A percentile compares a stretch with the other conserved stretches of the same genome.
Conservation (phyloP, 192 early-diverging fungal species). For the Lobosporangium transversale region DNA sequence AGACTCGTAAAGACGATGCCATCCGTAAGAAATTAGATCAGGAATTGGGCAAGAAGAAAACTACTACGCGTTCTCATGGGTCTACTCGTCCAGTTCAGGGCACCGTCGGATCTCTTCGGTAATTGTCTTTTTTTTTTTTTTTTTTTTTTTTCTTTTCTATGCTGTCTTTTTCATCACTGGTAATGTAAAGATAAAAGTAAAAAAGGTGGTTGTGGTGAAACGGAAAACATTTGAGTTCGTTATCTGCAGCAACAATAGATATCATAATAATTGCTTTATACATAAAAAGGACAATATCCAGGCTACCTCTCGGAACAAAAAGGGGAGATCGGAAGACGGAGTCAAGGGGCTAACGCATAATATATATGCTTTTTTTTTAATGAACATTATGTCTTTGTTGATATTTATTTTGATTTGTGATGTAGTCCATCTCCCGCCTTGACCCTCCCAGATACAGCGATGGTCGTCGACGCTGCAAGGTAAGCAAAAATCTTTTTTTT, state of each 20-base stretch:
- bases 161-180: no score
- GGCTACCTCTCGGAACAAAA: no score
- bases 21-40: constrained; percentile 82
- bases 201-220: no score
- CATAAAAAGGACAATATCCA: no score
- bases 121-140: constrained; percentile 18
- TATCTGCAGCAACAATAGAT: no score
- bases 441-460: constrained; percentile 41
- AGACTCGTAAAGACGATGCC: constrained; percentile 63
- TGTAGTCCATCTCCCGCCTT: constrained; percentile 45
- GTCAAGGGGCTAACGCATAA: background rate
- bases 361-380: background rate
- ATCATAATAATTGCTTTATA: no score
- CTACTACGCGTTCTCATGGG: constrained; percentile 39
- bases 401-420: no score
- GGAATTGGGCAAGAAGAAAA: constrained; percentile 62
- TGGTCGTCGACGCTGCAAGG: constrained; percentile 54
- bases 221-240: no score
- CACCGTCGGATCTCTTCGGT: constrained; percentile 60
- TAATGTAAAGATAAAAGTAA: no score
- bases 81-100: constrained; percentile 56
- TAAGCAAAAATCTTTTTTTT: constrained; percentile 14
- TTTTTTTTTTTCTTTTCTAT: background rate
- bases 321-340: constrained; percentile 1
- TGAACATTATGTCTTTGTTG: background rate